phyloP scores from a whole-genome alignment of 805 yeast genomes.

The Metschnikowia picachoensis region DNA sequence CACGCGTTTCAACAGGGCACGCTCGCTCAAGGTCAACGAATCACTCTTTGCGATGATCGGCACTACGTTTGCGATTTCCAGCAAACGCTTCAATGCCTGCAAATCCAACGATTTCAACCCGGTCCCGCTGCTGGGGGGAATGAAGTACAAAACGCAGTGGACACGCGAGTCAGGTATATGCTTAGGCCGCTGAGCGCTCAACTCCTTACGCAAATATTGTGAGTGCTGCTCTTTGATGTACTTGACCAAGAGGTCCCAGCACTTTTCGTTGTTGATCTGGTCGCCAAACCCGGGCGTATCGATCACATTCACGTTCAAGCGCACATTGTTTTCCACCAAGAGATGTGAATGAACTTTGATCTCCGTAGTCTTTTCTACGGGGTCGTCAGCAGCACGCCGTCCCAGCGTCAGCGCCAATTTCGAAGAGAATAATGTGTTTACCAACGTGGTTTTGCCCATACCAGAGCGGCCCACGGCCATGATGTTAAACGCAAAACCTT shows the following conservation, averaged over 20 bases:
- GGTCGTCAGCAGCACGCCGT: constrained; percentile 61
- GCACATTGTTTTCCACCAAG: constrained; percentile 81
- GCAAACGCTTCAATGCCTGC: constrained; percentile 73
- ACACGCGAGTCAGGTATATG: constrained; percentile 83
- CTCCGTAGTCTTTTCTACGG: constrained; percentile 83
- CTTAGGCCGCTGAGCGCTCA: constrained; percentile 89
- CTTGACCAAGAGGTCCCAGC: constrained; percentile 95
- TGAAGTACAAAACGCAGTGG: constrained; percentile 87
- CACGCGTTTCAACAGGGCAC: constrained; percentile 69
- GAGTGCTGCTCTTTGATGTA: constrained; percentile 95
- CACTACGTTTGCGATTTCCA: constrained; percentile 89
- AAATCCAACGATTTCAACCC: constrained; percentile 84
- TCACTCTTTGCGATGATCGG: constrained; percentile 96
- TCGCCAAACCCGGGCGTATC: constrained; percentile 99
- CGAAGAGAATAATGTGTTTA: constrained; percentile 86
- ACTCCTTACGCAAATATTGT: constrained; percentile 83
- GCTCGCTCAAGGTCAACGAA: constrained; percentile 80
- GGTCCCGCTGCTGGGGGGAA: constrained; percentile 75
- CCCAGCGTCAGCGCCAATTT: constrained; percentile 74
- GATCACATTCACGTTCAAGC: constrained; percentile 78
- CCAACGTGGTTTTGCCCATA: constrained; percentile 86
- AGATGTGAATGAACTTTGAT: constrained; percentile 67
- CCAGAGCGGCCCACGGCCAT: constrained; percentile 93
- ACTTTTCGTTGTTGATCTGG: constrained; percentile 88
- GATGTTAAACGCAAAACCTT: constrained; percentile 91